These are phyloP conservation scores for Diutina rugosa DNA, from an alignment of 1,139 yeast genomes.

Conservation along the genomic window DNA sequence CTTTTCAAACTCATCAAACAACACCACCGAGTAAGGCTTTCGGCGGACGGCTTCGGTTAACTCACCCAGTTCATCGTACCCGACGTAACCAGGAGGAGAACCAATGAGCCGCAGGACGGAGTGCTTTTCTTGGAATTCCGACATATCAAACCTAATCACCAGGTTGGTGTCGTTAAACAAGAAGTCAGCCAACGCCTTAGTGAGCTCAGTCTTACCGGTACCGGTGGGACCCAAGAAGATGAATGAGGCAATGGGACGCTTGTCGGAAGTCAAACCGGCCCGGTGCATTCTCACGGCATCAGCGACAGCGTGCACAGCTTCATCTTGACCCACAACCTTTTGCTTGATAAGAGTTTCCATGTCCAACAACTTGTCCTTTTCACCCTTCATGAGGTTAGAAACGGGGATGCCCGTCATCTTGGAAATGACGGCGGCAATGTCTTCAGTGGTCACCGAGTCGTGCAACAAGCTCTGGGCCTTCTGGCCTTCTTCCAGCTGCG, in stretches of 20 bases:
- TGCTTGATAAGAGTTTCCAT: conserved; percentile 73
- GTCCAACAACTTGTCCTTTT: conserved; percentile 74
- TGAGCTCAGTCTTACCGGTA: conserved; percentile 92
- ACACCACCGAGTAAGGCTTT: conserved; percentile 83
- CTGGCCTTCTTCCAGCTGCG: conserved; percentile 32
- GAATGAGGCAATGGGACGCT: conserved; percentile 91
- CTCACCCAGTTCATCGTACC: conserved; percentile 93
- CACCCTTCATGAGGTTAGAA: conserved; percentile 86
- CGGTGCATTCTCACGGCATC: conserved; percentile 94
- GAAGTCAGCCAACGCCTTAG: conserved; percentile 85
- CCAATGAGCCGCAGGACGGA: conserved; percentile 84
- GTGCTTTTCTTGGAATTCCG: conserved; percentile 93
- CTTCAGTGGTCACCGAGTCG: conserved; percentile 89
- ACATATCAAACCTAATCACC: conserved; percentile 89
- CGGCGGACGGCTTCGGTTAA: conserved; percentile 91
- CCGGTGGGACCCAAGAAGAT: conserved; percentile 97
- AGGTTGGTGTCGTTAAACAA: conserved; percentile 79
- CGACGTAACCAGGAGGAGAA: conserved; percentile 97
- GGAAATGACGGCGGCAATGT: conserved; percentile 82
- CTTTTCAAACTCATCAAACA: conserved; percentile 93
- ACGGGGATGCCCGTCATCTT: conserved; percentile 95
- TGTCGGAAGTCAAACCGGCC: conserved; percentile 90
- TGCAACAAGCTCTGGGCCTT: conserved; percentile 43
- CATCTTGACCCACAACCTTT: conserved; percentile 91
- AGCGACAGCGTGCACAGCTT: conserved; percentile 77